Conservation (phyloP, 2,329 filamentous ascomycete species). For the Eutypa lata region DNA sequence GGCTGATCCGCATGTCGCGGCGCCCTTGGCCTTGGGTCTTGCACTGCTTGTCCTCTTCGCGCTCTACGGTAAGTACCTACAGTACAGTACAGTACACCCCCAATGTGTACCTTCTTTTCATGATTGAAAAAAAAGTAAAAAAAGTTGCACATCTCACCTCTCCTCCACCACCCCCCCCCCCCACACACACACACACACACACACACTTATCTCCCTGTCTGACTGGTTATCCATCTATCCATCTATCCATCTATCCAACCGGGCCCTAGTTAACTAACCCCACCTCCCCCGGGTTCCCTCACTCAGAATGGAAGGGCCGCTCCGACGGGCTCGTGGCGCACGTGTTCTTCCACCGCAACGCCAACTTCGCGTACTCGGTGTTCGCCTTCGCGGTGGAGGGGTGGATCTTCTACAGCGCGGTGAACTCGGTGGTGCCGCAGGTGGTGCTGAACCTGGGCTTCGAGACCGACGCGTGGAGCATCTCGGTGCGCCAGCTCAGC, state of each 20-base stretch:
- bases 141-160: no score
- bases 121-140: no score
- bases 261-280: no score
- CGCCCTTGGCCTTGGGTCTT: conserved; percentile 38
- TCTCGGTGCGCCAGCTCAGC: conserved; percentile 45
- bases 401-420: conserved; percentile 55
- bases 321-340: conserved; percentile 53
- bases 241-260: no score
- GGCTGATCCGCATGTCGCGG: conserved; percentile 37
- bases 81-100: neutral
- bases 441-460: conserved; percentile 48
- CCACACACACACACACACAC: no score
- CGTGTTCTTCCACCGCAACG: conserved; percentile 50
- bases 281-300: neutral
- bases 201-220: no score
- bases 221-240: no score
- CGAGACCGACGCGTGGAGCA: conserved; percentile 42
- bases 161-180: no score
- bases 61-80: conserved; percentile 36
- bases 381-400: conserved; percentile 57
- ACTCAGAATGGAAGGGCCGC: conserved; percentile 52
- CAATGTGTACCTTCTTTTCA: neutral
- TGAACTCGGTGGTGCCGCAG: conserved; percentile 48
- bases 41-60: conserved; percentile 37
- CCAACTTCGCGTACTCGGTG: conserved; percentile 52